These are phyloP conservation scores for Thelephora terrestris DNA, from an alignment of 1,284 basidiomycete species.

Conservation along the genomic window DNA sequence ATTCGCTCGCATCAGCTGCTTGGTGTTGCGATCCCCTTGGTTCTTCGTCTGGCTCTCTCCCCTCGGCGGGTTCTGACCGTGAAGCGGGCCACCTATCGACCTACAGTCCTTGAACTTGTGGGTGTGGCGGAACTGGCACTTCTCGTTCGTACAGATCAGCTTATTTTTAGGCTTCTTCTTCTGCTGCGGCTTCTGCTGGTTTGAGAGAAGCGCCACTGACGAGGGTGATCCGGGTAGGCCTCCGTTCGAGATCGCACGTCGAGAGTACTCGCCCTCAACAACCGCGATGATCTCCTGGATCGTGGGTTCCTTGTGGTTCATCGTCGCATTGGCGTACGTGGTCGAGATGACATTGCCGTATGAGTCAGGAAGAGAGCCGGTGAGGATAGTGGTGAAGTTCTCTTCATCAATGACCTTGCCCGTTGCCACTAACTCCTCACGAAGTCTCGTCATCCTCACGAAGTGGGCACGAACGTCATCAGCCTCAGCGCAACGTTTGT, in stretches of 20 bases:
- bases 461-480: constrained; percentile 14
- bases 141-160: too few species aligned
- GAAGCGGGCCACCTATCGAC: too few species aligned
- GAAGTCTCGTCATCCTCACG: constrained; percentile 9
- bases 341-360: constrained; percentile 9
- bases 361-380: constrained; percentile 12
- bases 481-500: constrained; percentile 9
- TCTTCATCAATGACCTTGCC: constrained; percentile 8
- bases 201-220: too few species aligned
- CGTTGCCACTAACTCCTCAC: constrained; percentile 14
- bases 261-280: constrained; percentile 11
- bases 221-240: not conserved
- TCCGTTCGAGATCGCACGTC: constrained; percentile 1
- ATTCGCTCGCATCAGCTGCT: too few species aligned
- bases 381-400: constrained; percentile 11
- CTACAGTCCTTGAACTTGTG: too few species aligned
- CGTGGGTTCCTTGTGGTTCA: constrained; percentile 5
- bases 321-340: constrained; percentile 2
- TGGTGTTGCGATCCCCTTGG: too few species aligned
- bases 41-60: too few species aligned
- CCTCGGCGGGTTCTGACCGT: too few species aligned
- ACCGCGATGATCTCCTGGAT: constrained; percentile 10
- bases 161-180: too few species aligned
- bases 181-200: too few species aligned
- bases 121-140: too few species aligned